These are phyloP conservation scores for Helianthus tuberosus DNA, from an alignment of 129 eudicot genomes.

Conservation along the genomic window DNA sequence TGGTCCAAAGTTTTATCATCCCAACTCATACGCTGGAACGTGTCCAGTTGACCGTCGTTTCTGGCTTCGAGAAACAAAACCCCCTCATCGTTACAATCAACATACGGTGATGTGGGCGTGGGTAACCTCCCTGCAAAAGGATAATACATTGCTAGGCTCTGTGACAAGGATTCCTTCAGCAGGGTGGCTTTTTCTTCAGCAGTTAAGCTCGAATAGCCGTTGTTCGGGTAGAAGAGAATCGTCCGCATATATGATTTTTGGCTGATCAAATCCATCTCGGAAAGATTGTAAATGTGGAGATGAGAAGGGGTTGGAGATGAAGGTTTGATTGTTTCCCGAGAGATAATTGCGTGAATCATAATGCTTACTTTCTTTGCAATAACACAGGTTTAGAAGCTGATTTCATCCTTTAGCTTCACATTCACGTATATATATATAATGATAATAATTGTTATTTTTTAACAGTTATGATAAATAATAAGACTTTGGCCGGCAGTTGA, in stretches of 20 bases:
- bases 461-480: too few species aligned
- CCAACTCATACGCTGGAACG: not conserved
- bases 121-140: slow-evolving; percentile 26
- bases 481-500: too few species aligned
- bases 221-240: slow-evolving; percentile 1
- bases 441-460: too few species aligned
- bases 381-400: too few species aligned
- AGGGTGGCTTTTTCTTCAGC: not conserved
- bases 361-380: too few species aligned
- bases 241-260: not conserved
- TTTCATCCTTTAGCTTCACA: too few species aligned
- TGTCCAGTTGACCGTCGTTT: not conserved
- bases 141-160: slow-evolving; percentile 11
- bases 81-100: slow-evolving; percentile 43
- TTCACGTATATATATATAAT: too few species aligned
- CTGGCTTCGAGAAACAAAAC: slow-evolving; percentile 16
- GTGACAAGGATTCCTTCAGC: slow-evolving; percentile 24
- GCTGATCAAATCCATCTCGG: not conserved
- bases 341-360: too few species aligned
- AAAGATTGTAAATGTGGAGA: not conserved
- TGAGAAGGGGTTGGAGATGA: not conserved
- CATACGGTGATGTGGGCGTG: not conserved
- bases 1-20: not conserved
- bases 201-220: not conserved
- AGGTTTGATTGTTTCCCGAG: too few species aligned